These are phyloP conservation scores for Aspergillus udagawae DNA, from an alignment of 2,329 filamentous ascomycete species.

Conservation along the genomic window DNA sequence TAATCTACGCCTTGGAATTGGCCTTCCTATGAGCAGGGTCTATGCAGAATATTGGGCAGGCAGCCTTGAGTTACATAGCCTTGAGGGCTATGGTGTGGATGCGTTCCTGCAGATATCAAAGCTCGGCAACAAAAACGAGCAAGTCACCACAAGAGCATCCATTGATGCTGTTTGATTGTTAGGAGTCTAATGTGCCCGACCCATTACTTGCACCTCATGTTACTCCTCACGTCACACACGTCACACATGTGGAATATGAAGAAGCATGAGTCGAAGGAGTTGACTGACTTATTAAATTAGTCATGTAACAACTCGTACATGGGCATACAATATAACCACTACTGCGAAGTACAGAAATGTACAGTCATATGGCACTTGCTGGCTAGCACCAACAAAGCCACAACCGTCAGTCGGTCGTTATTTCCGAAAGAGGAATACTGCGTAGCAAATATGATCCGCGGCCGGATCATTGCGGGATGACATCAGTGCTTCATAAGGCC, in stretches of 20 bases:
- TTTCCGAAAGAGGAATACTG: background rate
- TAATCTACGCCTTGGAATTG: constrained; percentile 84
- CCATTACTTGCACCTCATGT: background rate
- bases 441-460: background rate
- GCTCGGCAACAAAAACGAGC: constrained; percentile 96
- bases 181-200: background rate
- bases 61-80: constrained; percentile 80
- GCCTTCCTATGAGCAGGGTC: constrained; percentile 84
- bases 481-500: constrained; percentile 8
- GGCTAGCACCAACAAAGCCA: background rate
- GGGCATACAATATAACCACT: background rate
- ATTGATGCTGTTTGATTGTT: constrained; percentile 66
- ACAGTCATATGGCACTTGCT: background rate
- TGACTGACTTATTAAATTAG: too few relatives aligned
- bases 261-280: background rate
- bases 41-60: constrained; percentile 99
- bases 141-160: constrained; percentile 71
- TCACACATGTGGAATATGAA: background rate
- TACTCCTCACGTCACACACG: too few relatives aligned
- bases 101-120: constrained; percentile 95
- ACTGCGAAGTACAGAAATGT: background rate
- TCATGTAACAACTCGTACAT: background rate
- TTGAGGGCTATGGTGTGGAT: constrained; percentile 95
- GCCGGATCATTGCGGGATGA: constrained; percentile 12
- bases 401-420: background rate